phyloP scores from a whole-genome alignment of 106 monocot species.

The Ottelia alismoides region DNA sequence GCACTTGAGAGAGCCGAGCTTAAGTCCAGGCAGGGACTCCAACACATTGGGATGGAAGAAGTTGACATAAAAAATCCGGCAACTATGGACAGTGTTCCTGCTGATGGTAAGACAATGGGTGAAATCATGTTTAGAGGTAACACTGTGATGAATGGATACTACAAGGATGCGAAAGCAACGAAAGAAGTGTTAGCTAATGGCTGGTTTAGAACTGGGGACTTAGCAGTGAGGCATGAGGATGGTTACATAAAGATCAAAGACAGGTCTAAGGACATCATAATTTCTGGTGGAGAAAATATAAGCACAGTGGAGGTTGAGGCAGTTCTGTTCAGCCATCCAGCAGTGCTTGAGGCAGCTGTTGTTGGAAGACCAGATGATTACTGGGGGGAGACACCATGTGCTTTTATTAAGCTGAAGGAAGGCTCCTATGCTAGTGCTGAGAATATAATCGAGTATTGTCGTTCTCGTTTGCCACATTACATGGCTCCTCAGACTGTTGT shows the following conservation, averaged over 20 bases:
- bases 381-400: conserved; percentile 33
- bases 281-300: conserved; percentile 47
- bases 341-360: conserved; percentile 25
- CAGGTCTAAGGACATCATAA: conserved; percentile 24
- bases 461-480: conserved; percentile 18
- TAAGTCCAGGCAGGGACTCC: conserved; percentile 53
- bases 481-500: conserved; percentile 27
- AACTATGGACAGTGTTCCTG: conserved; percentile 53
- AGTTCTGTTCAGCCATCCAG: conserved; percentile 21
- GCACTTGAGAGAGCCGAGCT: conserved; percentile 30
- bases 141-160: conserved; percentile 76
- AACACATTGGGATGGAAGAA: conserved; percentile 38
- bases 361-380: conserved; percentile 25
- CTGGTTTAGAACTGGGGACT: conserved; percentile 45
- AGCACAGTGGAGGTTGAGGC: conserved; percentile 44
- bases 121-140: conserved; percentile 75
- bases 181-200: conserved; percentile 27
- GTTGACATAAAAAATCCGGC: conserved; percentile 51
- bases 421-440: conserved; percentile 6
- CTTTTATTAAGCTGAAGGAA: conserved; percentile 27
- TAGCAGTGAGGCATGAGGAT: conserved; percentile 26
- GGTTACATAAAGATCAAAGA: conserved; percentile 43
- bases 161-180: conserved; percentile 32
- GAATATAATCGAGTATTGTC: conserved; percentile 22
- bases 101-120: conserved; percentile 50